Evolutionary conservation across 2,329 filamentous ascomycete genomes (phyloP).

Genomic region (Metarhizium guizhouense): DNA sequence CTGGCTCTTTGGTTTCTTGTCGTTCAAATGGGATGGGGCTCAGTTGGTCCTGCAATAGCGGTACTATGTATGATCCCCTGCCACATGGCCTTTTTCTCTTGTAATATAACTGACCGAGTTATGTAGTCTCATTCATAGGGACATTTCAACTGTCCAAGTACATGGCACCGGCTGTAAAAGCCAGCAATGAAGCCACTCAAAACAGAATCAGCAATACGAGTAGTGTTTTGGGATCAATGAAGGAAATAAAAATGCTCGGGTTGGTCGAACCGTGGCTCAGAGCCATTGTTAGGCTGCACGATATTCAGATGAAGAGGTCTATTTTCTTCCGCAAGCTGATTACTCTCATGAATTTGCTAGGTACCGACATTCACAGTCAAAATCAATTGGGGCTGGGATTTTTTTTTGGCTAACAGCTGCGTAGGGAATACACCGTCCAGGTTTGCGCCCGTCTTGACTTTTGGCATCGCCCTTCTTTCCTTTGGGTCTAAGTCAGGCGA

Average conservation of each 20-base stretch:
- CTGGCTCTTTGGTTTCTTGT: slow-evolving; percentile 37
- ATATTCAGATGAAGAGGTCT: slow-evolving; percentile 12
- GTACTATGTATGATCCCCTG: slow-evolving; percentile 7
- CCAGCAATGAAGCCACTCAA: slow-evolving; percentile 20
- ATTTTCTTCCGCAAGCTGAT: slow-evolving; percentile 14
- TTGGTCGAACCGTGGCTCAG: slow-evolving; percentile 11
- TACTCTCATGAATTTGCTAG: slow-evolving; percentile 12
- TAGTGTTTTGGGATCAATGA: slow-evolving; percentile 19
- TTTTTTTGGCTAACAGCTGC: neutral
- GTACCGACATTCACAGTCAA: neutral
- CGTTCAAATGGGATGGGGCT: slow-evolving; percentile 34
- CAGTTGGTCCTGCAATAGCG: slow-evolving; percentile 33
- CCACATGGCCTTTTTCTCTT: neutral
- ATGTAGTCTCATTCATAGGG: neutral
- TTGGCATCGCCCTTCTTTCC: slow-evolving; percentile 11
- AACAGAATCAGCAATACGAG: slow-evolving; percentile 18
- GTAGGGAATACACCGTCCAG: slow-evolving; percentile 5
- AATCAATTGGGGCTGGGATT: too few relatives aligned
- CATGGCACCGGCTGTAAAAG: slow-evolving; percentile 4
- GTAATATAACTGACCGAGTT: neutral
- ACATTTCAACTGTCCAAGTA: neutral
- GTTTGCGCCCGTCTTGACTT: slow-evolving; percentile 12
- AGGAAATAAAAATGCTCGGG: slow-evolving; percentile 24
- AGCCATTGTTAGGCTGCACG: slow-evolving; percentile 10
- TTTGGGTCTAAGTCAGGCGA: too few relatives aligned